Percentiles rank a stretch among this genome's conserved stretches.
These are phyloP conservation scores for Starmerella bacillaris DNA, from an alignment of 805 yeast species.

Conservation along the genomic window DNA sequence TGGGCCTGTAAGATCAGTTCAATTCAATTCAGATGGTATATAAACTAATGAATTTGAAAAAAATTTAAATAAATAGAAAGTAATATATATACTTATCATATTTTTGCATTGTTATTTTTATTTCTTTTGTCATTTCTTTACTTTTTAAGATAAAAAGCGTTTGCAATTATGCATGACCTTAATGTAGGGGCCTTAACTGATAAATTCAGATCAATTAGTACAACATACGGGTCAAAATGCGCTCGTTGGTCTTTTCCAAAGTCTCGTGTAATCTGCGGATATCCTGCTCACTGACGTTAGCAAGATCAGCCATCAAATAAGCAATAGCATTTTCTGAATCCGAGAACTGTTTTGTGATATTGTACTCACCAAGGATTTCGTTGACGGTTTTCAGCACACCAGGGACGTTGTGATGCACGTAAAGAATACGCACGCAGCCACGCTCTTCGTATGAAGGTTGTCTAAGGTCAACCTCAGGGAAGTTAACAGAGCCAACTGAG, in stretches of 20 bases:
- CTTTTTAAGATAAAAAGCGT: too few species aligned
- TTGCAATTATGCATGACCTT: too few species aligned
- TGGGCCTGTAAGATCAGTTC: too few species aligned
- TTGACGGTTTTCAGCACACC: constrained; percentile 96
- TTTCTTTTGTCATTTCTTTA: neutral
- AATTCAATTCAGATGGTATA: too few species aligned
- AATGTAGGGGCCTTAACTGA: too few species aligned
- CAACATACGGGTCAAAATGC: constrained; percentile 74
- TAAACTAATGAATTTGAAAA: too few species aligned
- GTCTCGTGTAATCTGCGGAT: constrained; percentile 71
- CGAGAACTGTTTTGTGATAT: constrained; percentile 95
- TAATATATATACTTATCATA: neutral
- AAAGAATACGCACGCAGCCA: constrained; percentile 71
- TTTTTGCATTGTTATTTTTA: neutral
- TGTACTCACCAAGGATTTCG: constrained; percentile 83
- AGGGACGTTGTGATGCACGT: constrained; percentile 94
- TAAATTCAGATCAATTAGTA: constrained; percentile 32
- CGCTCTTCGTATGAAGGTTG: constrained; percentile 74
- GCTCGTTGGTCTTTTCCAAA: constrained; percentile 76
- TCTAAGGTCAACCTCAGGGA: constrained; percentile 93
- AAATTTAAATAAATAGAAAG: neutral
- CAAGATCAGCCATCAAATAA: constrained; percentile 92
- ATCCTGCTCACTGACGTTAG: constrained; percentile 64
- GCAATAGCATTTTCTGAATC: constrained; percentile 94
- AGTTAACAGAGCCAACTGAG: constrained; percentile 88